Base-by-base conservation (phyloP, 2,329 filamentous ascomycete genomes). In the Alternaria novae-zelandiae region DNA sequence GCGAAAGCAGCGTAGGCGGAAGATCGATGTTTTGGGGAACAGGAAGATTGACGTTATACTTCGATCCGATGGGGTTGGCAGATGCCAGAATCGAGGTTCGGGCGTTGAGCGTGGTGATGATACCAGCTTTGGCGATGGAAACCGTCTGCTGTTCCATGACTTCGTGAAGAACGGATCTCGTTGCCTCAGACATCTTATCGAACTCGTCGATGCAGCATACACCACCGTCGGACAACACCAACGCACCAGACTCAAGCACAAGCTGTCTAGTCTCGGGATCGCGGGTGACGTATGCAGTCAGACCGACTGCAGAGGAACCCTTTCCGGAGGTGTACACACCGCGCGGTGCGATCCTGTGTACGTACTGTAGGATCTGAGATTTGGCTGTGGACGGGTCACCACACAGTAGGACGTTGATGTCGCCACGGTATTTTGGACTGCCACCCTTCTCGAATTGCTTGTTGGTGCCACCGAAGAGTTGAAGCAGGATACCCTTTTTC, bases 1-100 rank as follows among this genome's bases (percentile, higher is more conserved):
- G 91, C 6, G 94, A 97, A 56, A 99, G 87, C 7, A 99, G 86
- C 0, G 96, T 99, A 0, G 96, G 96, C 1, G 96, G 96, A 9
- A 99, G 88, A 76, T 99, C 96, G 73, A 99, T 99, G 80, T 99
- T 99, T 75, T 98, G 94, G 4, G 96, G 96, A 13, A 99, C 96
- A 0, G 96, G 94, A 23, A 99, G 83, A 74, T 97, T 95, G 3
- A 93, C 92, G 80, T 99, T 98, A 83, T 99, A 99, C 78, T 96
- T 94, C 82, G 93, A 97, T 73, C 96, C 96, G 70, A 99, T 98
- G 1, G 96, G 96, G 78, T 99, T 99, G 80, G 96, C 96, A 11
- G 95, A 98, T 15, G 96, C 96, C 28, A 99, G 88, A 75, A 99
- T 97, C 68, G 92, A 96, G 1, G 96, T 98, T 76, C 96, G 88